These are phyloP conservation scores for Allium cepa DNA, from an alignment of 106 monocot genomes.

Conservation along the genomic window DNA sequence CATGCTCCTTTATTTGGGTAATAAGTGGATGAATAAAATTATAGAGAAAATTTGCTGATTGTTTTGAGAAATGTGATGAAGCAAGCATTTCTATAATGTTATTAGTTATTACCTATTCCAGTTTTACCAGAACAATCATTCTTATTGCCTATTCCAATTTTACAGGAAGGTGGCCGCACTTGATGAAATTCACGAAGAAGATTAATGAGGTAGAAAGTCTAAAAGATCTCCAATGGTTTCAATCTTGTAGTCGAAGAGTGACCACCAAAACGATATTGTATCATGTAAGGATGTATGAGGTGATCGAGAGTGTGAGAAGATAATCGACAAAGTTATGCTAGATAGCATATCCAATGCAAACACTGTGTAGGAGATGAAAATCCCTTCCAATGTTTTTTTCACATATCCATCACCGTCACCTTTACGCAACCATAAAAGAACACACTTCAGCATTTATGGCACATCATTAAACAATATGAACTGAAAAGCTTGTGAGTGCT, in stretches of 20 bases:
- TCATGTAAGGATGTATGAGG: slow-evolving; percentile 35
- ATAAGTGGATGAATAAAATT: too few relatives aligned
- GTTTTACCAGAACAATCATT: too few relatives aligned
- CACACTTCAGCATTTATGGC: neutral
- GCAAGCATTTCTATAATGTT: too few relatives aligned
- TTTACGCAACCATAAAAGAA: slow-evolving; percentile 28
- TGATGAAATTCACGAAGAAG: too few relatives aligned
- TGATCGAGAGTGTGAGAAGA: slow-evolving; percentile 29
- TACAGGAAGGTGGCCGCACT: too few relatives aligned
- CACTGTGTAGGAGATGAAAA: slow-evolving; percentile 49
- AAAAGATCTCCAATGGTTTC: slow-evolving; percentile 45
- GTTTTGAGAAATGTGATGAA: too few relatives aligned
- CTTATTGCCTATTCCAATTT: too few relatives aligned
- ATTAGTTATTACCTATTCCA: too few relatives aligned
- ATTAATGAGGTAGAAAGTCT: too few relatives aligned
- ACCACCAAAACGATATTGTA: slow-evolving; percentile 43
- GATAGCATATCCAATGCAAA: slow-evolving; percentile 39
- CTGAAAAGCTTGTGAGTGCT: neutral
- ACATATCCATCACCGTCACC: slow-evolving; percentile 80
- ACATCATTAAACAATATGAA: neutral
- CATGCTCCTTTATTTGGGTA: too few relatives aligned
- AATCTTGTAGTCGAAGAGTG: slow-evolving; percentile 31
- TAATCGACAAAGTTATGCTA: slow-evolving; percentile 29
- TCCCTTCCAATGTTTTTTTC: slow-evolving; percentile 41
- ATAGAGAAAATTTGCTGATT: too few relatives aligned